Evolutionary conservation across 2,329 filamentous ascomycete genomes (phyloP), one percentile per base, ranked within the genome.

Genomic region (Bipolaris gigantea): DNA sequence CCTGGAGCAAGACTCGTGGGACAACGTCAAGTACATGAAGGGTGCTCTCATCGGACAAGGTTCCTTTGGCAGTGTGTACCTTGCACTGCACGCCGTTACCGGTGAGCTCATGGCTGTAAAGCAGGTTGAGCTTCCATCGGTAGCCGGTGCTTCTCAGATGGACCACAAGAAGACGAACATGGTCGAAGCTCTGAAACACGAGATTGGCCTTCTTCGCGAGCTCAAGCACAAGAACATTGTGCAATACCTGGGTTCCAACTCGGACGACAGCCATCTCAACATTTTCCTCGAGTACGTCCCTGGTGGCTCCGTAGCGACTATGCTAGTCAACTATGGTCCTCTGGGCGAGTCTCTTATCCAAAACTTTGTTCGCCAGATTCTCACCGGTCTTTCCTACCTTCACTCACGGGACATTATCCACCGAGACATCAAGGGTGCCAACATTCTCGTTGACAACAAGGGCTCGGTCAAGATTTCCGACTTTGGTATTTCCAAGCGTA

Each of bases 231-330:
- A 90, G 51, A 97, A 99, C 73, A 97, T 99, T 71, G 94, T 99
- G 73, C 94, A 97, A 73, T 99, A 99, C 72, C 86, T 99, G 7
- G 94, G 94, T 56, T 97, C 92, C 64, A 93, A 92, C 69, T 93
- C 91, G 8, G 94, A 96, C 58, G 86, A 90, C 16, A 88, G 92
- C 50, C 88, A 93, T 73, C 86, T 99, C 67, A 99, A 99, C 79
- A 99, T 99, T 89, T 99, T 99, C 86, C 86, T 99, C 71, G 94
- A 99, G 76, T 99, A 99, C 74, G 94, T 99, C 30, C 90, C 94
- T 15, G 94, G 94, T 76, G 94, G 94, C 41, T 97, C 93, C 11
- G 95, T 99, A 23, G 94, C 96, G 63, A 96, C 91, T 9, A 97
- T 99, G 92, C 87, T 99, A 62, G 94, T 97, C 79, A 96, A 95